Conservation (phyloP, 345 rosid genomes). For the Noccaea caerulescens region DNA sequence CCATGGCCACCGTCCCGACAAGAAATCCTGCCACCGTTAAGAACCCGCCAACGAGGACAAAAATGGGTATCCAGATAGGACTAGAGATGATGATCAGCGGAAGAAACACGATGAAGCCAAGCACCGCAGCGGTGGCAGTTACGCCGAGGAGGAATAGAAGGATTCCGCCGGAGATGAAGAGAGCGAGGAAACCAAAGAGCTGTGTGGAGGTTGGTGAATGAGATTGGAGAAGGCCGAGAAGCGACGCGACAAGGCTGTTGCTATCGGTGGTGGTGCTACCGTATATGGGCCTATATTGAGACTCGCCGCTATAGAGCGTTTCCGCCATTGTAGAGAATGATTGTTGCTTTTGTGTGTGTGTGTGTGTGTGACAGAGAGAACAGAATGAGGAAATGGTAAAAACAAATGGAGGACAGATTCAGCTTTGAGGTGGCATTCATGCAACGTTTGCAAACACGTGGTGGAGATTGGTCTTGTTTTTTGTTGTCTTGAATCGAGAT, state of each 20-base stretch:
- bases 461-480: conserved; percentile 39
- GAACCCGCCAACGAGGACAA: conserved; percentile 50
- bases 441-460: conserved; percentile 46
- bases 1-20: conserved; percentile 47
- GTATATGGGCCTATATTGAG: conserved; percentile 38
- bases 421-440: conserved; percentile 46
- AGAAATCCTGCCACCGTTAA: conserved; percentile 59
- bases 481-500: conserved; percentile 18
- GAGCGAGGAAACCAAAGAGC: conserved; percentile 60
- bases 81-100: conserved; percentile 70
- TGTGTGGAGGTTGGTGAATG: conserved; percentile 70
- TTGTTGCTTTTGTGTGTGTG: conserved; percentile 19
- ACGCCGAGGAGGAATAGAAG: conserved; percentile 70
- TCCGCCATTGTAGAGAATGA: conserved; percentile 43
- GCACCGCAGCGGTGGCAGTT: conserved; percentile 47
- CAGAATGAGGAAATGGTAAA: conserved; percentile 13
- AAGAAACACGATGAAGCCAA: conserved; percentile 57
- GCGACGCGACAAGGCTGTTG: conserved; percentile 26
- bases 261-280: conserved; percentile 41
- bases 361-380: conserved; percentile 10
- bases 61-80: conserved; percentile 75
- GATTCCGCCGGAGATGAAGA: conserved; percentile 60
- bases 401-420: conserved; percentile 38
- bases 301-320: conserved; percentile 24
- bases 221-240: conserved; percentile 52